Base-by-base conservation (phyloP, 2,329 filamentous ascomycete species). In the Cytospora schulzeri region DNA sequence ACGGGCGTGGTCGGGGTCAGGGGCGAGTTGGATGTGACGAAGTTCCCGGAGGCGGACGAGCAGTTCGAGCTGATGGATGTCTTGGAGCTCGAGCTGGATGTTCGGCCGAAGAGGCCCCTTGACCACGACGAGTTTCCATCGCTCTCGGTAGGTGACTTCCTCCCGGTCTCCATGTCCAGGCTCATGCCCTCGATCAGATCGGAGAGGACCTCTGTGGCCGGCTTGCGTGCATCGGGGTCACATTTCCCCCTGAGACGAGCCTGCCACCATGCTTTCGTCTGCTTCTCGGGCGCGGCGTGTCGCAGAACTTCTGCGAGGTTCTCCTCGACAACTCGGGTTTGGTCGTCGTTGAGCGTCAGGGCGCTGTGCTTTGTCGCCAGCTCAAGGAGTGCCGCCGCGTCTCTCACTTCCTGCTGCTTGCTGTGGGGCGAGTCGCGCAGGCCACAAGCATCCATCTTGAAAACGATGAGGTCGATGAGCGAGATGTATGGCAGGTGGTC, bases 361-460 rank as follows among this genome's bases (percentile, higher is more conserved):
- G 65, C 65, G 55, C 65, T 65, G 55, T 67, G 65, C 58, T 67
- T 55, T 3, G 65, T 65, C 11, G 65, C 65, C 50, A 58, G 29
- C 51, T 67, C 62, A 31, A 67, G 65, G 1, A 67, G 65, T 4
- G 53, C 58, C 4, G 65, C 65, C 3, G 65, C 65, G 26, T 67
- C 62, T 5, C 58, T 52, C 26, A 64, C 65, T 33, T 65, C 65
- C 41, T 53, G 52, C 57, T 67, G 65, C 50, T 67, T 67, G 62
- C 62, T 60, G 53, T 57, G 65, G 28, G 62, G 1, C 29, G 57
- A 65, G 62, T 67, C 65, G 35, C 62, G 62, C 1, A 67, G 58
- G 31, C 62, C 65, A n/a, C 65, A 67, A 0, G 65, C 62, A 28
- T 67, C 65, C 65, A 67, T 67, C 55, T 67, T 67, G 58, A 67